Evolutionary conservation across 108 stramenopile genomes (phyloP).

Genomic region (Cyclotella distinguenda): DNA sequence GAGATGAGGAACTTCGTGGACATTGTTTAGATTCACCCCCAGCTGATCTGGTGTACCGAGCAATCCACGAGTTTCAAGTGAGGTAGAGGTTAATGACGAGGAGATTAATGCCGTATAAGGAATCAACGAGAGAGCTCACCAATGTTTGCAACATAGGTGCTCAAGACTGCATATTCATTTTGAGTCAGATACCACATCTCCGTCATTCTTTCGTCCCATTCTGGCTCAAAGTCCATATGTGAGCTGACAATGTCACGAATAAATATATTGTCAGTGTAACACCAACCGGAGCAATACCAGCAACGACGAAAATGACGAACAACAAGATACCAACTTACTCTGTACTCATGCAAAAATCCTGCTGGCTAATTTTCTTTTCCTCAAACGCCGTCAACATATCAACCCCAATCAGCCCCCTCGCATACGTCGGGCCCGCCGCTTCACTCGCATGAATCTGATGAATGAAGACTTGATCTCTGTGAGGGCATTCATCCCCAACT

Average conservation of each 20-base stretch:
- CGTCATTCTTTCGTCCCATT: constrained; percentile 65
- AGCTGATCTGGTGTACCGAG: constrained; percentile 33
- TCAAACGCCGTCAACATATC: constrained; percentile 32
- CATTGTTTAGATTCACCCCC: constrained; percentile 42
- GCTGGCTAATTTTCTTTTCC: constrained; percentile 47
- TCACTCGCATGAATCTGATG: constrained; percentile 39
- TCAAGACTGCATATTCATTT: constrained; percentile 90
- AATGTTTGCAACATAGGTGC: constrained; percentile 82
- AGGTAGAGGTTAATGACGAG: neutral
- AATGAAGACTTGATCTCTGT: constrained; percentile 44
- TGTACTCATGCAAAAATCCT: constrained; percentile 91
- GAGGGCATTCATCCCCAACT: constrained; percentile 39
- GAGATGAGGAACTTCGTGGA: constrained; percentile 73
- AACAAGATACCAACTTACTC: constrained; percentile 45
- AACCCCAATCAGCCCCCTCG: constrained; percentile 41
- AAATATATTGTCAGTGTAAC: no score
- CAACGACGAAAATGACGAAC: no score
- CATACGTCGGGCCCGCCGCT: constrained; percentile 54
- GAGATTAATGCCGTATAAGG: neutral
- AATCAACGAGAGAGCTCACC: neutral
- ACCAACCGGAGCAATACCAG: no score
- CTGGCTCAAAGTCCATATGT: constrained; percentile 75
- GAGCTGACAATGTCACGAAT: no score
- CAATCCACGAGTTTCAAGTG: neutral
- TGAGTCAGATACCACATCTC: constrained; percentile 70